Conservation (phyloP, 2,329 filamentous ascomycete species). For the Coniella vitis region DNA sequence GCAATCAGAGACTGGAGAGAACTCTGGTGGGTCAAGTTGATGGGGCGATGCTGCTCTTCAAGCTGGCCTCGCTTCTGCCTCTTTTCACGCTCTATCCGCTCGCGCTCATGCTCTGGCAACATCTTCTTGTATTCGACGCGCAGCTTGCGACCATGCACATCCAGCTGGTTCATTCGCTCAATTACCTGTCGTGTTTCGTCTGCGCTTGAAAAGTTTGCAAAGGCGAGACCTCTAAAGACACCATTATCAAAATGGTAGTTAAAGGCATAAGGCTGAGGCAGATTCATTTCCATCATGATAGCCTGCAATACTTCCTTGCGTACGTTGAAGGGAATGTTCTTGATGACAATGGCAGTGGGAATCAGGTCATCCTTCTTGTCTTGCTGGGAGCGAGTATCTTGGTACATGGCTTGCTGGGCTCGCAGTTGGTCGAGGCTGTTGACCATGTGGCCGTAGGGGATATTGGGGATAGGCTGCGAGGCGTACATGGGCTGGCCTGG, state of each 20-base stretch:
- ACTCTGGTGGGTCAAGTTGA: conserved; percentile 73
- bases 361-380: conserved; percentile 68
- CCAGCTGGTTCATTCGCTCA: conserved; percentile 88
- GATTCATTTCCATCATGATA: conserved; percentile 88
- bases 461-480: conserved; percentile 24
- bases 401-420: conserved; percentile 29
- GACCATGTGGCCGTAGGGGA: conserved; percentile 36
- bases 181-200: conserved; percentile 93
- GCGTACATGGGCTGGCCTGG: conserved; percentile 6
- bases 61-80: conserved; percentile 90
- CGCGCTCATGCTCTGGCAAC: conserved; percentile 88
- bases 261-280: conserved; percentile 95
- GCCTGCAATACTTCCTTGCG: conserved; percentile 92
- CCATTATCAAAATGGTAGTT: conserved; percentile 99
- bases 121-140: conserved; percentile 99
- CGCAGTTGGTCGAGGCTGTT: conserved; percentile 28
- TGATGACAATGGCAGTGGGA: conserved; percentile 96
- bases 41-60: conserved; percentile 86
- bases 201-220: conserved; percentile 95
- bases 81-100: conserved; percentile 96
- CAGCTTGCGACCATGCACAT: conserved; percentile 88
- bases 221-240: conserved; percentile 90
- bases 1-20: conserved; percentile 75
- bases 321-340: conserved; percentile 98
- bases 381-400: conserved; percentile 33